Base-by-base conservation (phyloP, 345 rosid genomes). In the Salix koriyanagi region DNA sequence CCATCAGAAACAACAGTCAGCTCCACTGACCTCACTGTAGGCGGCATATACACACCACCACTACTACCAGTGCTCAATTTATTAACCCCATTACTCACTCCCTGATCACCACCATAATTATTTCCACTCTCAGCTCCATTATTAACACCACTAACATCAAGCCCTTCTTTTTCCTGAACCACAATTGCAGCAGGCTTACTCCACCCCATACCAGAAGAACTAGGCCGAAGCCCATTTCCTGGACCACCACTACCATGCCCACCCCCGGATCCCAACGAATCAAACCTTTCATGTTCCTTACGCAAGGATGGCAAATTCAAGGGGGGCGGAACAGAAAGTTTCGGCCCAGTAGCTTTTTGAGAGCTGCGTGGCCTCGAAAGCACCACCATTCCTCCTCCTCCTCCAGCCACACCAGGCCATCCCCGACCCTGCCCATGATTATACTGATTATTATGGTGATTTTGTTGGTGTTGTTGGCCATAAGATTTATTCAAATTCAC, bases 311-410 rank as follows among this genome's bases (percentile, higher is more conserved):
- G 99, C 76, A 96, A 84, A 87, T 96, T 96, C 97, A 96, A 80
- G 87, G 99, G 99, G 92, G 97, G 97, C 83, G 99, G 99, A 82
- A 96, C 95, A 72, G 98, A 92, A 85, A 96, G 88, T 90, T 92
- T 96, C 75, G 90, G 84, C 87, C 90, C 97, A 89, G 89, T 75
- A 71, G 77, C 84, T 75, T 96, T 94, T 73, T 96, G 99, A 15
- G 94, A 90, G 86, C 98, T 94, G 58, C 98, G 91, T 56, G 97
- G 97, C 75, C 97, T 84, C 18, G 97, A 93, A 75, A 94, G 92
- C 82, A 94, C 97, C 72, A 89, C 92, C 99, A 93, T 92, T 80
- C 92, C 91, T 78, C 92, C 92, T 46, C 90, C 89, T 7, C 90
- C 88, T 14, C 87, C 86, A 71, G 67, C 80, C 72, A 76, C 77